Conservation (phyloP, 495 filamentous ascomycete species). For the Daldinia grandis region DNA sequence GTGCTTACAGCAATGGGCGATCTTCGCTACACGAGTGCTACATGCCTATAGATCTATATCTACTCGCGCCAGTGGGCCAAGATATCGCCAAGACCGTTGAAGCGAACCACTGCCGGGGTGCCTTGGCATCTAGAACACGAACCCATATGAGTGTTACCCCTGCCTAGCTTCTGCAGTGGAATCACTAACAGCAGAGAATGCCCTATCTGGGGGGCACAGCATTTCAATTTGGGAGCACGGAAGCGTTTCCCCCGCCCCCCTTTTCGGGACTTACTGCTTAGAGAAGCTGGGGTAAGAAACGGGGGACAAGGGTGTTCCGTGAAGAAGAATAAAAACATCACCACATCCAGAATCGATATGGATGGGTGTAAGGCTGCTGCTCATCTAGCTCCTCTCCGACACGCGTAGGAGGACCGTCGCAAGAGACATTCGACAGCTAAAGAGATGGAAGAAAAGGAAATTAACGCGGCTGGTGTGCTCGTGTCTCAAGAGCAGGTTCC, state of each 20-base stretch:
- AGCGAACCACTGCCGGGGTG: conserved; percentile 18
- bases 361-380: not conserved
- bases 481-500: conserved; percentile 37
- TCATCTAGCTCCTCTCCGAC: conserved; percentile 4
- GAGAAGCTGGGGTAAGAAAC: conserved; percentile 26
- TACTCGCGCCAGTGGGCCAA: conserved; percentile 4
- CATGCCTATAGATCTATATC: conserved; percentile 11
- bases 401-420: conserved; percentile 1
- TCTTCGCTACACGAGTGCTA: conserved; percentile 19
- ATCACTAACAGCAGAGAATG: conserved; percentile 15
- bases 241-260: conserved; percentile 22
- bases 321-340: conserved; percentile 29
- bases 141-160: conserved; percentile 25
- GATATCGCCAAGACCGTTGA: conserved; percentile 27
- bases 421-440: not conserved
- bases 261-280: conserved; percentile 27
- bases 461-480: conserved; percentile 14
- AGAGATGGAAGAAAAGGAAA: conserved; percentile 40
- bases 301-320: conserved; percentile 11
- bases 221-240: conserved; percentile 20
- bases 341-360: conserved; percentile 9
- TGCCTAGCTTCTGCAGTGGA: conserved; percentile 3
- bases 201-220: conserved; percentile 16
- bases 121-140: conserved; percentile 31
- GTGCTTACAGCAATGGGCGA: conserved; percentile 7